Conservation (phyloP, 1,284 basidiomycete genomes). For the Moesziomyces aphidis region DNA sequence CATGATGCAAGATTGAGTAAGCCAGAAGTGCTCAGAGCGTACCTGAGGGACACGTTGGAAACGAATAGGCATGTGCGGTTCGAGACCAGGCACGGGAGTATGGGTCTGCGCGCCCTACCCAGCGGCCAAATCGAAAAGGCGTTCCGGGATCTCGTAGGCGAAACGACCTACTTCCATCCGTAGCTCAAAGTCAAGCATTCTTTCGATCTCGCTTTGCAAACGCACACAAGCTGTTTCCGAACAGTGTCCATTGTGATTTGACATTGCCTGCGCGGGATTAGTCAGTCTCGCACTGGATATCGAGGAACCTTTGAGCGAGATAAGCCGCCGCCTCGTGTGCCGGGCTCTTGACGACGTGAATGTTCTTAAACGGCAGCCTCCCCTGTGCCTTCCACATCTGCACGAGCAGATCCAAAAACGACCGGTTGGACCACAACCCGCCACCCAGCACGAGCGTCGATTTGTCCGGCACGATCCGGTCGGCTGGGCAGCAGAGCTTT, state of each 20-base stretch:
- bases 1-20: too few species aligned
- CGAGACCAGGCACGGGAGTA: too few species aligned
- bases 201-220: not conserved
- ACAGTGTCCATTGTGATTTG: slow-evolving; percentile 2
- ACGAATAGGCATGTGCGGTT: too few species aligned
- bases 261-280: not conserved
- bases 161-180: too few species aligned
- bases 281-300: not conserved
- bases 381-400: slow-evolving; percentile 30
- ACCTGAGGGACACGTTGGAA: too few species aligned
- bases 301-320: slow-evolving; percentile 27
- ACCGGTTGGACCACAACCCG: slow-evolving; percentile 54
- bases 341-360: slow-evolving; percentile 52
- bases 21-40: too few species aligned
- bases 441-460: slow-evolving; percentile 58
- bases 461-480: slow-evolving; percentile 22
- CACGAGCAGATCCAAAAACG: slow-evolving; percentile 43
- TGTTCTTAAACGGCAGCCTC: slow-evolving; percentile 38
- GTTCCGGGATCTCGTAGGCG: too few species aligned
- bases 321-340: slow-evolving; percentile 53
- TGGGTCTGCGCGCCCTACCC: too few species aligned
- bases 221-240: not conserved
- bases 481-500: slow-evolving; percentile 28
- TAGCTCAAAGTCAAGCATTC: too few species aligned
- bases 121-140: too few species aligned